Base-by-base conservation (phyloP, 331 rosid genomes). In the Telfairia occidentalis region DNA sequence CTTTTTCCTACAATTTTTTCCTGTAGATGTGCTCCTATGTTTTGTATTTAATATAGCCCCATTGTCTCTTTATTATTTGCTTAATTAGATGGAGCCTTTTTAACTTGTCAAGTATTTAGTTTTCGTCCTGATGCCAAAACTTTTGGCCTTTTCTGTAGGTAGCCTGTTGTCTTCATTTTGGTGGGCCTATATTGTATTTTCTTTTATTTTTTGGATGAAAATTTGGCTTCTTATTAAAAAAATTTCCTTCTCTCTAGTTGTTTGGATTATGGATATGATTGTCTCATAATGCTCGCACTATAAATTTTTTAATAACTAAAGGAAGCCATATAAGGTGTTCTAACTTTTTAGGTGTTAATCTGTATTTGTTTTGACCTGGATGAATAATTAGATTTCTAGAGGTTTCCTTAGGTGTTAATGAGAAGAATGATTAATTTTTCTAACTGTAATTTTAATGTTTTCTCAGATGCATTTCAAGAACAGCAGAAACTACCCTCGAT, bases 401-500 rank as follows among this genome's bases (percentile, higher is more conserved):
- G 74, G 13, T 15, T 66, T 43, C 55, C 74, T n/a, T n/a, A n/a
- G n/a, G n/a, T n/a, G n/a, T n/a, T n/a, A n/a, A n/a, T n/a, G n/a
- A n/a, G n/a, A n/a, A n/a, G n/a, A n/a, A n/a, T n/a, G n/a, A n/a
- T n/a, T n/a, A n/a, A n/a, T n/a, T n/a, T 58, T 12, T 88, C 76
- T 85, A 35, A 69, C 73, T 82, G 79, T 77, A 60, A 74, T 54
- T 78, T 24, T 82, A 46, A 74, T 78, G 77, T 81, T 80, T 79
- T 8, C 58, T 57, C 87, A 90, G 99, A 91, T 78, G 82, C 90
- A 76, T 92, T 88, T 83, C 84, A 90, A 82, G 96, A 87, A 57
- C 86, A 48, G 65, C 72, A 83, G 80, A 88, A 81, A 77, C 35
- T 78, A 40, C 90, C 90, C 45, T 53, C 28, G 54, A 85, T 70